phyloP scores from a whole-genome alignment of 2,329 filamentous ascomycete species.

The Fusarium sulawesiense region DNA sequence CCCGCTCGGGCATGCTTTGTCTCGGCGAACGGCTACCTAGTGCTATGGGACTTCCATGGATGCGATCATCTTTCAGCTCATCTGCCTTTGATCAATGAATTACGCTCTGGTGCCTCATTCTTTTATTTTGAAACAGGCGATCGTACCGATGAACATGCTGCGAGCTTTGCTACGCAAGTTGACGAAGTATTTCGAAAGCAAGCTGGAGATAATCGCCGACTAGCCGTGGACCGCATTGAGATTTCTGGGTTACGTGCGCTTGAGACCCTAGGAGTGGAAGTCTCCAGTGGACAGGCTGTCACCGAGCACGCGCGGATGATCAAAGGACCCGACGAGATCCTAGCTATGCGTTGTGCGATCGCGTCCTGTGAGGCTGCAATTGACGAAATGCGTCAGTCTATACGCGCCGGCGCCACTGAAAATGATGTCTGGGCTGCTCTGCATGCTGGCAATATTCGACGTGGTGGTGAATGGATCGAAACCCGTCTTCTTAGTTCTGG shows the following conservation, averaged over 20 bases:
- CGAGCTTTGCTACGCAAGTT: background rate
- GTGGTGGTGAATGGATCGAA: background rate
- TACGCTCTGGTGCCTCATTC: background rate
- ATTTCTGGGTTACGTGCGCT: background rate
- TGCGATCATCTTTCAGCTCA: background rate
- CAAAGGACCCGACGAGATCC: background rate
- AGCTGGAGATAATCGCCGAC: background rate
- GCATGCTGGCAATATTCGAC: background rate
- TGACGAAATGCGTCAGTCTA: background rate
- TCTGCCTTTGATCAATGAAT: background rate
- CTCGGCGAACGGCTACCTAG: background rate
- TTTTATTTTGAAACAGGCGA: background rate
- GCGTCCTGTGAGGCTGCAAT: background rate
- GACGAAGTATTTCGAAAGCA: background rate
- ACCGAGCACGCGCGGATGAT: constrained; percentile 4
- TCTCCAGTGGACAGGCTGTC: background rate
- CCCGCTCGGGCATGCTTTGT: background rate
- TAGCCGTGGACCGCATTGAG: background rate
- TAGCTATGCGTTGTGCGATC: background rate
- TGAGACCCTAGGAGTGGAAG: background rate
- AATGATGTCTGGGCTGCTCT: constrained; percentile 3
- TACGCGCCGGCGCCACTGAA: background rate
- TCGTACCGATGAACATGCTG: background rate
- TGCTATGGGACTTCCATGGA: background rate
- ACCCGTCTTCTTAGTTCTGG: background rate